Evolutionary conservation across 1,139 yeast genomes (phyloP).

Genomic region (Saccharomyces hybrid): DNA sequence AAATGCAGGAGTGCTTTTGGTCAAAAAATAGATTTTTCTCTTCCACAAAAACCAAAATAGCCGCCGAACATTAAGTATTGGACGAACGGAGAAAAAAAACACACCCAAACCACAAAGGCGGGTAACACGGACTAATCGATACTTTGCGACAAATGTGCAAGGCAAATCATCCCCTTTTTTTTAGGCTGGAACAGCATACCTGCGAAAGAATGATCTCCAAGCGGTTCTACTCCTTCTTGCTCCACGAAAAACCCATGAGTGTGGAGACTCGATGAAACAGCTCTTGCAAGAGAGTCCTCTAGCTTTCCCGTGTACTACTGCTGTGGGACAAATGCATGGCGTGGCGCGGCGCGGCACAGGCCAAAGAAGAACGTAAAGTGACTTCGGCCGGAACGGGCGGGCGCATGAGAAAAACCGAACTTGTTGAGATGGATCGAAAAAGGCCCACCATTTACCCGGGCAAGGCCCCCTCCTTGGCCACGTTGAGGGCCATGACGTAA

Average conservation of each 20-base stretch:
- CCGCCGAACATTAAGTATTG: not conserved
- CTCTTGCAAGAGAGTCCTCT: not conserved
- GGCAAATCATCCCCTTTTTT: not conserved
- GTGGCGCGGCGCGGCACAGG: too few relatives aligned
- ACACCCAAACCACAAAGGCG: not conserved
- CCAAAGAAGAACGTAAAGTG: too few relatives aligned
- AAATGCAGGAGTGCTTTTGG: not conserved
- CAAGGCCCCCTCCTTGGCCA: not conserved
- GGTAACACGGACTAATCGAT: not conserved
- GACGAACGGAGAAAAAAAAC: not conserved
- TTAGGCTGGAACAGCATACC: not conserved
- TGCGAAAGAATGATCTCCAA: not conserved
- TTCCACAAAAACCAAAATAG: not conserved
- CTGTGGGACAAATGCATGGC: too few relatives aligned
- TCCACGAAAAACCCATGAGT: not conserved
- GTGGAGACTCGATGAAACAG: not conserved
- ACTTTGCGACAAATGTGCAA: not conserved
- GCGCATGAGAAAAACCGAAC: not conserved
- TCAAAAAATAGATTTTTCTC: not conserved
- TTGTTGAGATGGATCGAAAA: not conserved
- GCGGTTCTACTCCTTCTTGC: not conserved
- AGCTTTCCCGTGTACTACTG: too few relatives aligned
- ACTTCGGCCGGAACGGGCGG: not conserved
- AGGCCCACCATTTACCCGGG: not conserved
- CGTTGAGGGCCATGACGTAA: not conserved